Base-by-base conservation (phyloP, 2,329 filamentous ascomycete species). In the Pseudocercospora fuligena region DNA sequence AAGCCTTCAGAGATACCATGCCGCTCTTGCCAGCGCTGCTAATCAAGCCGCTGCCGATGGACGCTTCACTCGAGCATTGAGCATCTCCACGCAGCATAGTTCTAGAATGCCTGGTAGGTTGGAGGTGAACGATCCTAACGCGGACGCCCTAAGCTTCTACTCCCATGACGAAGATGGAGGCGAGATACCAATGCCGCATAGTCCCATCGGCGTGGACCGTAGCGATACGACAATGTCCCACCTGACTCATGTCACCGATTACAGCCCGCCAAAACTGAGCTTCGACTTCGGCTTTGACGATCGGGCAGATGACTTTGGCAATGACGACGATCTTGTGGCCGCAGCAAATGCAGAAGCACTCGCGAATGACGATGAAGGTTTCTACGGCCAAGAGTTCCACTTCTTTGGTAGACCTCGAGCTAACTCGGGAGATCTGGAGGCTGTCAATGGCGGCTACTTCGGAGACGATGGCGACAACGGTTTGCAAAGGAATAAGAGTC, bases 301-400 rank as follows among this genome's bases (percentile, higher is more conserved):
- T 71, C 87, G 89, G 66, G 87, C 90, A 70, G 78, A 77, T 46
- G 92, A 92, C 64, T 78, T 75, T 53, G 78, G 75, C 1, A 79
- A 82, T 66, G 93, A 98, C 71, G 94, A 97, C 73, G 89, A 89
- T 33, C 95, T 98, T 73, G 96, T 99, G 67, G 94, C 94, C 0
- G 95, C 93, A 65, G 95, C 95, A 5, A 99, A 99, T 73, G 94
- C 94, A 0, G 94, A 95, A 77, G 95, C 92, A 1, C 84, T 99
- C 7, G 94, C 95, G 54, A 94, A 93, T 72, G 95, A 99, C 75
- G 90, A 90, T 6, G 94, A 97, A 70, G 94, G 93, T 0, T 96
- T 95, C 82, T 99, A 99, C 75, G 95, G 95, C 0, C 90, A 93
- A 72, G 95, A 99, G 77, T 99, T 99, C 75, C 94, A 93, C 0